Evolutionary conservation across 345 rosid species (phyloP).

Genomic region (Acer negundo): DNA sequence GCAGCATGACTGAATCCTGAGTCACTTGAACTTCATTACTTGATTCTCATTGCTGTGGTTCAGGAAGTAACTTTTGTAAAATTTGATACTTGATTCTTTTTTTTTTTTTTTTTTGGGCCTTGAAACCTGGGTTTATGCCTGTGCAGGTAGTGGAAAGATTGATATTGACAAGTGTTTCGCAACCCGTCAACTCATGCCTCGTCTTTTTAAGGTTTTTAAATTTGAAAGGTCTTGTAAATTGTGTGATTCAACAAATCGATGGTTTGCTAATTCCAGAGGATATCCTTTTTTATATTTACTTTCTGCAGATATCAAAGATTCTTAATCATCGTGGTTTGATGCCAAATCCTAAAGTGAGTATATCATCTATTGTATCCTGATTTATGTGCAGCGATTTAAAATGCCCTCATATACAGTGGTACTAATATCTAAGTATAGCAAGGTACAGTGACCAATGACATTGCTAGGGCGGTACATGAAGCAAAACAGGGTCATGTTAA

Average conservation of each 20-base stretch:
- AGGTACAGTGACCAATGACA: conserved; percentile 84
- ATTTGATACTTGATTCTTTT: not conserved
- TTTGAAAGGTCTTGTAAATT: conserved; percentile 9
- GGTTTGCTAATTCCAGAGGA: not conserved
- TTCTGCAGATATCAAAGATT: conserved; percentile 76
- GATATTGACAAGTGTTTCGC: conserved; percentile 83
- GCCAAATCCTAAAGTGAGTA: conserved; percentile 84
- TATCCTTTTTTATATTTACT: conserved; percentile 11
- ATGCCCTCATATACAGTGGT: conserved; percentile 11
- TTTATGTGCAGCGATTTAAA: not conserved
- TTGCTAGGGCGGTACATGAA: conserved; percentile 71
- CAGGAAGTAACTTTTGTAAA: not conserved
- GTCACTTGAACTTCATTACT: not conserved
- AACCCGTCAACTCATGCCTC: conserved; percentile 74
- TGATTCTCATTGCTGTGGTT: not conserved
- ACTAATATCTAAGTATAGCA: conserved; percentile 48
- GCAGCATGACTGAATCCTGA: not conserved
- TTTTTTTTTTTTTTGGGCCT: not conserved
- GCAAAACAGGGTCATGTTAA: conserved; percentile 76
- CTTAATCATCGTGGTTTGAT: conserved; percentile 86
- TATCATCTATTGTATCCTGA: conserved; percentile 4
- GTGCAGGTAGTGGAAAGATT: conserved; percentile 78
- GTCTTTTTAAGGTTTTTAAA: conserved; percentile 69
- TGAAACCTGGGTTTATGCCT: conserved; percentile 16
- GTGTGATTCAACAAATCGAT: not conserved